Percentiles rank a stretch among this genome's conserved stretches.
Conservation (phyloP, 2,329 filamentous ascomycete genomes). For the Aureobasidium sp. region DNA sequence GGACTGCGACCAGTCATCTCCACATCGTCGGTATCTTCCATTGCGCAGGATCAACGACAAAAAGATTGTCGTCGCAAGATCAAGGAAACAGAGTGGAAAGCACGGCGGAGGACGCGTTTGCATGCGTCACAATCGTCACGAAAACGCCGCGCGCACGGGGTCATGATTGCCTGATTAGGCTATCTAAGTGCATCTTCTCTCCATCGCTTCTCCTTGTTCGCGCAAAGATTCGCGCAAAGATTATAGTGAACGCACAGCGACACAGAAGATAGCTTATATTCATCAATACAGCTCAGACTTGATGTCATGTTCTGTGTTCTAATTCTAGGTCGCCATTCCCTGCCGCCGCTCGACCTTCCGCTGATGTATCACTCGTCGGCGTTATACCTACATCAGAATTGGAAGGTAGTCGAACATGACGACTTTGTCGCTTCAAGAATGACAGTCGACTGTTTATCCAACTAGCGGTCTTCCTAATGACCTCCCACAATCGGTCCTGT, state of each 20-base stretch:
- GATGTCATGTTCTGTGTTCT: constrained; percentile 30
- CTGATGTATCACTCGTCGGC: not conserved
- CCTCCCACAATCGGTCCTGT: constrained; percentile 59
- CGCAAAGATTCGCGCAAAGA: not conserved
- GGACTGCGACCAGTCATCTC: not conserved
- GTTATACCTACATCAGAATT: not conserved
- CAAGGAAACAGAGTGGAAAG: not conserved
- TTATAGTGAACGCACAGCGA: not conserved
- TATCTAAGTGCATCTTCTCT: not conserved
- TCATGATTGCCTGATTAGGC: not conserved
- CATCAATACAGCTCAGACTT: not conserved
- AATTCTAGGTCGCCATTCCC: constrained; percentile 25
- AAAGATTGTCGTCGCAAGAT: not conserved
- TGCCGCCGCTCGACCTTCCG: constrained; percentile 4
- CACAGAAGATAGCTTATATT: not conserved
- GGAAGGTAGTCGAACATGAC: constrained; percentile 9
- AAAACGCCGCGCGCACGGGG: constrained; percentile 8
- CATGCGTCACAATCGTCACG: constrained; percentile 3
- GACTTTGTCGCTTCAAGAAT: constrained; percentile 1
- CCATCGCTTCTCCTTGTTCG: not conserved
- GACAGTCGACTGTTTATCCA: constrained; percentile 23
- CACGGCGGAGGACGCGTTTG: not conserved
- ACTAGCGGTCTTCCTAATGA: constrained; percentile 23
- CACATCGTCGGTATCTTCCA: not conserved
- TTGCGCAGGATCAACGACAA: not conserved